Conservation (phyloP, 352 stramenopile species). For the Pythium sp. region DNA sequence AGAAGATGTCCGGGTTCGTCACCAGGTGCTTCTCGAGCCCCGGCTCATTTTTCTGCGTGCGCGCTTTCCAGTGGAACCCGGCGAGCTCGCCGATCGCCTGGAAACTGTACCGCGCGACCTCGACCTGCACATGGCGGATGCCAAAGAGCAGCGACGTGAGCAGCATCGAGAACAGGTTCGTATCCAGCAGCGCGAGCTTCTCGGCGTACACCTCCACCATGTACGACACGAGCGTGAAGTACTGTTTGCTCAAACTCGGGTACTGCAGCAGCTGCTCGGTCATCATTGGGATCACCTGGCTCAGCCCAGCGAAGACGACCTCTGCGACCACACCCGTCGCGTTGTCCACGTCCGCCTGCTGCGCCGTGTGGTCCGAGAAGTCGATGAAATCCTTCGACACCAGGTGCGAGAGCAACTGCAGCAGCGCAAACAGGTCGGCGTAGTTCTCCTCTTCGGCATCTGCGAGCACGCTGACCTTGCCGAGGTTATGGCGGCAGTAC, state of each 20-base stretch:
- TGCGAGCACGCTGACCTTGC: constrained; percentile 58
- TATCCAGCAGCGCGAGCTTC: constrained; percentile 64
- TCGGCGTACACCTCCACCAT: constrained; percentile 87
- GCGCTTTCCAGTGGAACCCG: constrained; percentile 64
- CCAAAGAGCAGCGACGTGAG: constrained; percentile 72
- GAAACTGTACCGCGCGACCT: constrained; percentile 81
- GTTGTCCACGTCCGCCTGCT: constrained; percentile 50
- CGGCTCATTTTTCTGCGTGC: constrained; percentile 38
- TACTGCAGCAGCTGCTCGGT: constrained; percentile 87
- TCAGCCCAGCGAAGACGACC: constrained; percentile 86
- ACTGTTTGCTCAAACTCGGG: constrained; percentile 82
- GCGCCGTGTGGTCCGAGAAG: constrained; percentile 71
- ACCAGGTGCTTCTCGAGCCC: constrained; percentile 48
- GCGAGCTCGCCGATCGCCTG: constrained; percentile 77
- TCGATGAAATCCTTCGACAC: constrained; percentile 86
- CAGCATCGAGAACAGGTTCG: constrained; percentile 69
- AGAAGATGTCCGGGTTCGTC: constrained; percentile 59
- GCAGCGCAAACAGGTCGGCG: constrained; percentile 61
- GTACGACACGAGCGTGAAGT: constrained; percentile 86
- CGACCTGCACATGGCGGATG: constrained; percentile 67
- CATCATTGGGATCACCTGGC: constrained; percentile 88
- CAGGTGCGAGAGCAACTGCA: constrained; percentile 79
- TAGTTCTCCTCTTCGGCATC: constrained; percentile 80
- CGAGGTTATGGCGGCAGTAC: constrained; percentile 70
- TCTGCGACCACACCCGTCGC: constrained; percentile 75